A percentile compares a stretch with the other conserved stretches of the same genome.
Evolutionary conservation across 192 early-diverging fungal species (phyloP).

Genomic region (Umbelopsis sp.): DNA sequence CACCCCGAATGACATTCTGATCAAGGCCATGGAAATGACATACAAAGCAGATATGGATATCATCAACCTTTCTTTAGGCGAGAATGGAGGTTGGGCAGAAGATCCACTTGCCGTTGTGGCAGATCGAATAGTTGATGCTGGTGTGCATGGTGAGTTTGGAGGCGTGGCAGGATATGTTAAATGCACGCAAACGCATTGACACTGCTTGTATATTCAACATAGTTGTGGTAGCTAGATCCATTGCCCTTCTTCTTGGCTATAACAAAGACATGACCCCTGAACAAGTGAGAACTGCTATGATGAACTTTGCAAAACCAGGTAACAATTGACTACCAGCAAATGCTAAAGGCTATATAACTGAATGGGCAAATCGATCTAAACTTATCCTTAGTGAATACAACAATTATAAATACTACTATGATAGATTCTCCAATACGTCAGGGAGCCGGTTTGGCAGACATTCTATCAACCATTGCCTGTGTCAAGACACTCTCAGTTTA

Average conservation of each 20-base stretch:
- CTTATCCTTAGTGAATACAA: background rate
- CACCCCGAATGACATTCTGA: constrained; percentile 69
- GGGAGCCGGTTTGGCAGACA: constrained; percentile 51
- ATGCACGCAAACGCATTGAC: background rate
- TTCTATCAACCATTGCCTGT: constrained; percentile 37
- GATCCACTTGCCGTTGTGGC: constrained; percentile 60
- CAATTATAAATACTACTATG: background rate
- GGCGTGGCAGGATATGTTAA: background rate
- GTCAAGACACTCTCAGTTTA: constrained; percentile 25
- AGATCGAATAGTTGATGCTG: constrained; percentile 44
- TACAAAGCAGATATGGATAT: constrained; percentile 66
- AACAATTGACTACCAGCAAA: background rate
- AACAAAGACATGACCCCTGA: constrained; percentile 5
- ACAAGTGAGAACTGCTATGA: constrained; percentile 19
- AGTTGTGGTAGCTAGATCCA: constrained; percentile 43
- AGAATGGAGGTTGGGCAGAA: constrained; percentile 61
- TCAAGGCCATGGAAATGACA: constrained; percentile 76
- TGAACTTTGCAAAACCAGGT: constrained; percentile 32
- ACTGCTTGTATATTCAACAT: no score
- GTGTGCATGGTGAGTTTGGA: constrained; percentile 34
- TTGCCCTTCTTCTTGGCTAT: constrained; percentile 42
- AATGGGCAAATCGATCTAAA: background rate
- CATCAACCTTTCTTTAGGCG: constrained; percentile 85
- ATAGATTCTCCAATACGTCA: constrained; percentile 38
- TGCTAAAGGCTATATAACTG: background rate